Evolutionary conservation across 495 filamentous ascomycete genomes (phyloP).

Genomic region (Penicillium roqueforti): DNA sequence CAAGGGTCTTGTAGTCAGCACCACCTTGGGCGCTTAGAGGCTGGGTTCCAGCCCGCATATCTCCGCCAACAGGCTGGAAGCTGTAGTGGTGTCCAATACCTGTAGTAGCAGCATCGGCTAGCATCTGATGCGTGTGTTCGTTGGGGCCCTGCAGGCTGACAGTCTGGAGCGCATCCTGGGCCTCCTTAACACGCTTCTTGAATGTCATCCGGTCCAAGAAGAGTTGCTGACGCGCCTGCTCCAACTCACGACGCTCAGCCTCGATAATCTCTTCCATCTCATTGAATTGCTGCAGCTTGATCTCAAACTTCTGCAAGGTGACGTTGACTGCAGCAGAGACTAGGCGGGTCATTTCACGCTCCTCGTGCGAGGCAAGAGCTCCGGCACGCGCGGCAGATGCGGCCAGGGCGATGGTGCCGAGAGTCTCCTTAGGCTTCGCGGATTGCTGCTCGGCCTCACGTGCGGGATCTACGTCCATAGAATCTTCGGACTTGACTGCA

Average conservation of each 20-base stretch:
- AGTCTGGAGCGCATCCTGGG: conserved; percentile 69
- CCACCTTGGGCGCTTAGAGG: conserved; percentile 62
- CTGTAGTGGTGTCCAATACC: conserved; percentile 54
- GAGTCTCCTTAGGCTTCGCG: conserved; percentile 40
- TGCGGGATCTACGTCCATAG: conserved; percentile 61
- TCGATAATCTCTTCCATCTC: conserved; percentile 91
- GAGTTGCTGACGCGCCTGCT: conserved; percentile 83
- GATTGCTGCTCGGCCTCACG: conserved; percentile 26
- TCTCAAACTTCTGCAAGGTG: conserved; percentile 75
- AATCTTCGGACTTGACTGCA: conserved; percentile 58
- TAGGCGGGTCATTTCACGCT: conserved; percentile 90
- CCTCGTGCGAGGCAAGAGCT: conserved; percentile 88
- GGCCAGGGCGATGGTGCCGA: conserved; percentile 77
- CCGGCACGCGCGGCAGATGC: conserved; percentile 79
- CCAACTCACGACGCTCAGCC: conserved; percentile 87
- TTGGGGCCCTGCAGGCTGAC: conserved; percentile 52
- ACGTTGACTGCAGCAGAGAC: conserved; percentile 82
- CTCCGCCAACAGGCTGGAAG: conserved; percentile 49
- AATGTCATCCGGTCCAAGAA: conserved; percentile 89
- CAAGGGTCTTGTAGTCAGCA: conserved; percentile 46
- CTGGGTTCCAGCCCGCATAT: conserved; percentile 49
- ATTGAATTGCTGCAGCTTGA: conserved; percentile 87
- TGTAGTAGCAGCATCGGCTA: conserved; percentile 43
- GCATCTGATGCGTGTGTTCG: conserved; percentile 53
- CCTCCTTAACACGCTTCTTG: conserved; percentile 77